These are phyloP conservation scores for Abelmoschus esculentus DNA, from an alignment of 345 rosid species.

Conservation along the genomic window DNA sequence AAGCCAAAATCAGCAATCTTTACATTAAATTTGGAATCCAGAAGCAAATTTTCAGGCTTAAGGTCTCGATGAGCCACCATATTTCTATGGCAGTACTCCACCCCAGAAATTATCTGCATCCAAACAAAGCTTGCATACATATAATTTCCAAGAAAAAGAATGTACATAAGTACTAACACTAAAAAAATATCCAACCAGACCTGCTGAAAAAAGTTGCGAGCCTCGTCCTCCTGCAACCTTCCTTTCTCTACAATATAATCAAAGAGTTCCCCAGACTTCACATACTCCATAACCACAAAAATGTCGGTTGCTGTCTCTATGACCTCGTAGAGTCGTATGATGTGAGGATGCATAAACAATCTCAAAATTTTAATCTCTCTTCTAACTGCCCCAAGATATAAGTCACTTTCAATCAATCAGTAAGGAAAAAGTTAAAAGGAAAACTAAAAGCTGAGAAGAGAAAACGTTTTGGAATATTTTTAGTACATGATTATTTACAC, in stretches of 20 bases:
- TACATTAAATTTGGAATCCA: slow-evolving; percentile 82
- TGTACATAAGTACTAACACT: slow-evolving; percentile 4
- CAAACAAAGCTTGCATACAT: slow-evolving; percentile 10
- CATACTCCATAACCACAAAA: slow-evolving; percentile 86
- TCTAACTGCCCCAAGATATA: slow-evolving; percentile 46
- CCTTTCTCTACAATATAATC: slow-evolving; percentile 91
- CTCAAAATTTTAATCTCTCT: slow-evolving; percentile 90
- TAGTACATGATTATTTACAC: too few relatives aligned
- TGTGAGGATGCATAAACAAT: slow-evolving; percentile 93
- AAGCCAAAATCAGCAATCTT: slow-evolving; percentile 98
- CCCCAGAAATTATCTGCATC: slow-evolving; percentile 83
- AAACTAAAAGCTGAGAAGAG: neutral
- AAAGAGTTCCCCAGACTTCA: slow-evolving; percentile 87
- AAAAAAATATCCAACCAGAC: slow-evolving; percentile 24
- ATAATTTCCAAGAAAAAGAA: neutral
- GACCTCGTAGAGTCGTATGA: slow-evolving; percentile 84
- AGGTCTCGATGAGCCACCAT: slow-evolving; percentile 97
- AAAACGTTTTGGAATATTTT: neutral
- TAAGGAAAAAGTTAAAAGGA: neutral
- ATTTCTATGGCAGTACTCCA: slow-evolving; percentile 84
- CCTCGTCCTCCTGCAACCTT: slow-evolving; percentile 89
- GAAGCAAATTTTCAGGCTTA: slow-evolving; percentile 89
- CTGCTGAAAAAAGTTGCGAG: slow-evolving; percentile 92
- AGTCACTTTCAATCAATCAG: neutral
- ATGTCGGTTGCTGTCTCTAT: slow-evolving; percentile 81